Evolutionary conservation across 140 eudicot genomes (phyloP), one percentile per base, ranked within the genome.

Genomic region (Bidens hawaiensis): DNA sequence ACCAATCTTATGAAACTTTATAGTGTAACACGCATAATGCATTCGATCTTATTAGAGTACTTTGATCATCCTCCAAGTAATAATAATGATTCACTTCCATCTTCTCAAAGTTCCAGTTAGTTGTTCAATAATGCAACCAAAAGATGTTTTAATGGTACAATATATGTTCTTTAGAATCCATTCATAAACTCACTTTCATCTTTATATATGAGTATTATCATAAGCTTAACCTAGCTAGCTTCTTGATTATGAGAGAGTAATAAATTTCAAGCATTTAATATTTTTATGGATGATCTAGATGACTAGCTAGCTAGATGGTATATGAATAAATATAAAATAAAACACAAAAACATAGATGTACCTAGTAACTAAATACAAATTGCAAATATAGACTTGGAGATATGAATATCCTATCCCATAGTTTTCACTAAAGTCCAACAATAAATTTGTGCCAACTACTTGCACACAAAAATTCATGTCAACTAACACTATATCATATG

Each of bases 381-480:
- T 38, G 4, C 3, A 38, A 10, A 10, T 38, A 38, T 38, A 38
- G 11, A 15, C 45, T 38, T 43, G 46, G 19, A 31, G 46, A 43
- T 43, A 38, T 28, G 28, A 14, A 18, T 17, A 27, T 30, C 21
- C 47, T 36, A 60, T 22, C 21, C 65, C 33, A 22, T 60, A 11
- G 24, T 34, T 58, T 34, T 12, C 47, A 64, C 60, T 34, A 19
- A 33, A 33, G 7, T 30, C 26, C 60, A 30, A 49, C 36, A 65
- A 49, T 48, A 31, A 2, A 64, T 50, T 41, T 52, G 4, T 30
- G 28, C 19, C 30, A 4, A 51, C 5, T 21, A 1, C 33, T n/a
- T 50, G 40, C 62, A 50, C 18, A 22, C 13, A 65, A 12, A 65
- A 65, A 50, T 53, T 8, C 52, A 36, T 67, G 54, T 8, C 30